Conservation (phyloP, 768 basidiomycete species). For the Megacollybia marginata region DNA sequence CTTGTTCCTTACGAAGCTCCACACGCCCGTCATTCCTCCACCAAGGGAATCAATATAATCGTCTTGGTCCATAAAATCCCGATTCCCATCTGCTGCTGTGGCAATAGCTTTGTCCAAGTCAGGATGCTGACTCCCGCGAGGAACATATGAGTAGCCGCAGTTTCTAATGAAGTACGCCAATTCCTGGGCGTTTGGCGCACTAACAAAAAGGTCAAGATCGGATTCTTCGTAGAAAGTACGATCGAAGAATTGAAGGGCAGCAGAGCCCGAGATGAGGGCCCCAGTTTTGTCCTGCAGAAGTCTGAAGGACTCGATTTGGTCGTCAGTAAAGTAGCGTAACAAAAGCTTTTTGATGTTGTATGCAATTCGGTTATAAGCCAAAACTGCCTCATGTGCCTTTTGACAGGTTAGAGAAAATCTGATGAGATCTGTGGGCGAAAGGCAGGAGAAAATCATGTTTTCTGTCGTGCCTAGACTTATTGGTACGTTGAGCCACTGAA, state of each 20-base stretch:
- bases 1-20: neutral
- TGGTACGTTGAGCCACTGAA: too few species aligned
- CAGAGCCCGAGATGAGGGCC: slow-evolving; percentile 33
- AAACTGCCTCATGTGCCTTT: neutral
- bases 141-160: slow-evolving; percentile 20
- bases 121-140: slow-evolving; percentile 1
- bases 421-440: neutral
- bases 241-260: slow-evolving; percentile 34
- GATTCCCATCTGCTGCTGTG: neutral
- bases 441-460: neutral
- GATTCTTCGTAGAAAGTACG: slow-evolving; percentile 25
- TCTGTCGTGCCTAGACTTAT: neutral
- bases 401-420: neutral
- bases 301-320: slow-evolving; percentile 18
- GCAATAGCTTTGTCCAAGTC: neutral
- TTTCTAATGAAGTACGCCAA: slow-evolving; percentile 19
- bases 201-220: slow-evolving; percentile 32
- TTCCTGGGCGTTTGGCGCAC: slow-evolving; percentile 14
- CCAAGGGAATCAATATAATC: neutral
- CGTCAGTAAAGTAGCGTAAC: neutral
- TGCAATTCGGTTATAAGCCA: neutral
- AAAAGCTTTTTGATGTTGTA: neutral
- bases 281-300: slow-evolving; percentile 27
- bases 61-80: neutral
- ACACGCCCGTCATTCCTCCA: neutral